These are phyloP conservation scores for Microglena sp. DNA, from an alignment of 139 green algal genomes.

Conservation along the genomic window DNA sequence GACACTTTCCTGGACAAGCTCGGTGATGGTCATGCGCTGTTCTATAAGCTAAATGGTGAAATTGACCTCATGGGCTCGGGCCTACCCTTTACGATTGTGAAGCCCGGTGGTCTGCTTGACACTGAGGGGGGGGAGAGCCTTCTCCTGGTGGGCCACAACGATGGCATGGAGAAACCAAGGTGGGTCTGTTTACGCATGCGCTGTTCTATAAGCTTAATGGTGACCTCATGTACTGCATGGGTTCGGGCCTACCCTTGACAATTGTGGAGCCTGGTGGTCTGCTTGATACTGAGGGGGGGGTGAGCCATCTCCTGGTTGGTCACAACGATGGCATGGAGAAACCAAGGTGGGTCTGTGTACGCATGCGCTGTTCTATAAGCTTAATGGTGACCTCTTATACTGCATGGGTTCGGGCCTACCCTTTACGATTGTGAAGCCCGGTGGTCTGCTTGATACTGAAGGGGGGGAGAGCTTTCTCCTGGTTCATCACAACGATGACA, in stretches of 20 bases:
- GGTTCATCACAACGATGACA: background rate
- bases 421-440: conserved; percentile 7
- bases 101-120: conserved; percentile 2
- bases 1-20: conserved; percentile 12
- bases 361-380: conserved; percentile 8
- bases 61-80: conserved; percentile 4
- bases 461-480: background rate
- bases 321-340: background rate
- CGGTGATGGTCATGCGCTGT: conserved; percentile 3
- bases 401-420: background rate
- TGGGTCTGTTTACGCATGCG: too few species aligned
- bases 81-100: conserved; percentile 2
- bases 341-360: conserved; percentile 3
- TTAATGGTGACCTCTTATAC: conserved; percentile 6
- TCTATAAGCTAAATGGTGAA: conserved; percentile 10
- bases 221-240: too few species aligned
- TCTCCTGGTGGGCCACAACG: background rate
- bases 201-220: too few species aligned
- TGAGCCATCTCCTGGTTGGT: background rate
- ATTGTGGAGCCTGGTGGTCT: conserved; percentile 7
- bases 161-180: background rate
- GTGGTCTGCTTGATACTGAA: conserved; percentile 3
- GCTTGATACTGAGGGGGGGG: conserved; percentile 1
- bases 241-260: too few species aligned
- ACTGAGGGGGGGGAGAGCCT: conserved; percentile 4